phyloP scores from a whole-genome alignment of 1,284 basidiomycete genomes.

The Volvariella volvacea region DNA sequence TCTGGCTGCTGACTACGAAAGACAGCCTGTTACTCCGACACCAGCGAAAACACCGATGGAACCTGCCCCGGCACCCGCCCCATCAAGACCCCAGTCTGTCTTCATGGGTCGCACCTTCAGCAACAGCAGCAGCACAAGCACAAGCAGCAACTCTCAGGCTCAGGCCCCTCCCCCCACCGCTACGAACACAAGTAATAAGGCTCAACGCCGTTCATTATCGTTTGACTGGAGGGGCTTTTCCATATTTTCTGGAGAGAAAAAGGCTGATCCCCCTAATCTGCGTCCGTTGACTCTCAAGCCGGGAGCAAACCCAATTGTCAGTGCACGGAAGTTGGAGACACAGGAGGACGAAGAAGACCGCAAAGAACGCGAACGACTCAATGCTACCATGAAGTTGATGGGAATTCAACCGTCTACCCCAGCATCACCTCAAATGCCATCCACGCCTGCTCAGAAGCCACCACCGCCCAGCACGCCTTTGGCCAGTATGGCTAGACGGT shows the following conservation, averaged over 20 bases:
- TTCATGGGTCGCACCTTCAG: slow-evolving; percentile 41
- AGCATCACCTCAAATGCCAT: slow-evolving; percentile 28
- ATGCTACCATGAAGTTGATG: slow-evolving; percentile 89
- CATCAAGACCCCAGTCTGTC: slow-evolving; percentile 54
- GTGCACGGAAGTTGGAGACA: slow-evolving; percentile 70
- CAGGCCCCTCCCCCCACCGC: slow-evolving; percentile 29
- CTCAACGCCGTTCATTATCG: slow-evolving; percentile 68
- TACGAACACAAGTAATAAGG: slow-evolving; percentile 27
- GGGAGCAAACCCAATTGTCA: slow-evolving; percentile 33
- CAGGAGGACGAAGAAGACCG: slow-evolving; percentile 86
- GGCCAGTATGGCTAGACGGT: slow-evolving; percentile 36
- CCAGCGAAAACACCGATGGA: slow-evolving; percentile 22
- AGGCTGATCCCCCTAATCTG: slow-evolving; percentile 46
- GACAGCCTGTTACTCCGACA: slow-evolving; percentile 36
- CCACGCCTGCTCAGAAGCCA: slow-evolving; percentile 24
- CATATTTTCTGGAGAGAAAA: slow-evolving; percentile 60
- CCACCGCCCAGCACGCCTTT: slow-evolving; percentile 25
- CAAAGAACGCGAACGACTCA: slow-evolving; percentile 74
- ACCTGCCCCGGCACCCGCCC: slow-evolving; percentile 25
- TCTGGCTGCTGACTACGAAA: slow-evolving; percentile 81
- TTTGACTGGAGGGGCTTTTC: slow-evolving; percentile 77
- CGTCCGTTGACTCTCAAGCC: slow-evolving; percentile 70
- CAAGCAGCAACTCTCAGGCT: slow-evolving; percentile 19
- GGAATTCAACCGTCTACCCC: slow-evolving; percentile 64
- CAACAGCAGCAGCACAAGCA: slow-evolving; percentile 14